Evolutionary conservation across 768 basidiomycete species (phyloP).

Genomic region (Amanita thiersii): DNA sequence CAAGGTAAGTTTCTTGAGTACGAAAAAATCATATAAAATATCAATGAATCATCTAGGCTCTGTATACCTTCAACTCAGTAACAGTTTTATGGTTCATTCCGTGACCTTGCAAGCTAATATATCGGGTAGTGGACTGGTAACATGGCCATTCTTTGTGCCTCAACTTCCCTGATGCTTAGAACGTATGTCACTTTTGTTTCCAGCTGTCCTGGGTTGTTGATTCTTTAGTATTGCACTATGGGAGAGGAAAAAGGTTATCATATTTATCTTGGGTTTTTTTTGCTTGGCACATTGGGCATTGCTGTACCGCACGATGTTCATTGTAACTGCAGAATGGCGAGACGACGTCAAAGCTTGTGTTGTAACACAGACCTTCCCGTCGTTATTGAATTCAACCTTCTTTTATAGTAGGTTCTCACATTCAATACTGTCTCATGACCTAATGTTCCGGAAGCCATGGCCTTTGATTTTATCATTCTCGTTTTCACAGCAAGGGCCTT

Average conservation of each 20-base stretch:
- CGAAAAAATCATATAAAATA: background rate
- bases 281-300: constrained; percentile 60
- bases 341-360: constrained; percentile 30
- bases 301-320: constrained; percentile 63
- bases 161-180: constrained; percentile 63
- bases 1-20: constrained; percentile 28
- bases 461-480: constrained; percentile 56
- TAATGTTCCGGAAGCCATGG: constrained; percentile 46
- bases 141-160: constrained; percentile 56
- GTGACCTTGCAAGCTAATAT: background rate
- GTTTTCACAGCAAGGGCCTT: constrained; percentile 47
- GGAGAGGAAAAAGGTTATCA: constrained; percentile 47
- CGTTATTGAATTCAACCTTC: constrained; percentile 55
- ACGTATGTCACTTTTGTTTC: constrained; percentile 34
- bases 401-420: constrained; percentile 52
- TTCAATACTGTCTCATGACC: background rate
- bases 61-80: constrained; percentile 66
- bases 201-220: constrained; percentile 5
- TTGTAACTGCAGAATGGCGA: constrained; percentile 51
- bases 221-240: constrained; percentile 54
- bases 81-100: too few relatives aligned
- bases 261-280: constrained; percentile 42
- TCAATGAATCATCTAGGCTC: constrained; percentile 28
- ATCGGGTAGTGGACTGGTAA: constrained; percentile 48
- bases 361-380: constrained; percentile 44